Percentiles rank a stretch among this genome's conserved stretches.
Conservation (phyloP, 202 grass and related monocot species). For the Cymbopogon flexuosus region DNA sequence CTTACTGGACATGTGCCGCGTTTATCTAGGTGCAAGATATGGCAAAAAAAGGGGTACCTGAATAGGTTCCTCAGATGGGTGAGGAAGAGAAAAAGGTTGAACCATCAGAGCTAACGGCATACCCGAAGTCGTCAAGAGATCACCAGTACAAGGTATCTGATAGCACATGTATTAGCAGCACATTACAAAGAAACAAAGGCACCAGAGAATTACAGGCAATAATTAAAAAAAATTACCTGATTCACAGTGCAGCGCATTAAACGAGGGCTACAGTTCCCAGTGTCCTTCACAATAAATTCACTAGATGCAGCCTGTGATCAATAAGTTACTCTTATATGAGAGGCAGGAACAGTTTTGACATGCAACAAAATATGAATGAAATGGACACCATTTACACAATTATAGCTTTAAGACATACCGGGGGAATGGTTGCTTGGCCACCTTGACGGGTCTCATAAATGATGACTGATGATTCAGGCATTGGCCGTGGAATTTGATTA, state of each 20-base stretch:
- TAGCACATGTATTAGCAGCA: slow-evolving; percentile 29
- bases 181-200: slow-evolving; percentile 29
- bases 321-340: slow-evolving; percentile 15
- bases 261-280: slow-evolving; percentile 82
- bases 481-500: slow-evolving; percentile 85
- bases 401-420: slow-evolving; percentile 49
- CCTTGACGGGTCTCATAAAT: slow-evolving; percentile 87
- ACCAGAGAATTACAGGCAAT: neutral
- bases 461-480: slow-evolving; percentile 55
- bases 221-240: slow-evolving; percentile 49
- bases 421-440: slow-evolving; percentile 69
- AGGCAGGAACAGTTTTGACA: neutral
- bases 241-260: slow-evolving; percentile 80
- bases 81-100: slow-evolving; percentile 73
- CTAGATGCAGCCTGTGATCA: slow-evolving; percentile 59
- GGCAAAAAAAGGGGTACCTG: slow-evolving; percentile 42
- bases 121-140: slow-evolving; percentile 69
- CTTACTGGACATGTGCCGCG: neutral
- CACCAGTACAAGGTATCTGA: slow-evolving; percentile 87
- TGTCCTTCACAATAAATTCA: slow-evolving; percentile 83
- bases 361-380: slow-evolving; percentile 17
- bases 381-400: slow-evolving; percentile 1
- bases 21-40: neutral
- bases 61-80: slow-evolving; percentile 79
- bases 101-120: slow-evolving; percentile 92